These are phyloP conservation scores for Ustilago cynodontis DNA, from an alignment of 1,284 basidiomycete genomes.

Conservation along the genomic window DNA sequence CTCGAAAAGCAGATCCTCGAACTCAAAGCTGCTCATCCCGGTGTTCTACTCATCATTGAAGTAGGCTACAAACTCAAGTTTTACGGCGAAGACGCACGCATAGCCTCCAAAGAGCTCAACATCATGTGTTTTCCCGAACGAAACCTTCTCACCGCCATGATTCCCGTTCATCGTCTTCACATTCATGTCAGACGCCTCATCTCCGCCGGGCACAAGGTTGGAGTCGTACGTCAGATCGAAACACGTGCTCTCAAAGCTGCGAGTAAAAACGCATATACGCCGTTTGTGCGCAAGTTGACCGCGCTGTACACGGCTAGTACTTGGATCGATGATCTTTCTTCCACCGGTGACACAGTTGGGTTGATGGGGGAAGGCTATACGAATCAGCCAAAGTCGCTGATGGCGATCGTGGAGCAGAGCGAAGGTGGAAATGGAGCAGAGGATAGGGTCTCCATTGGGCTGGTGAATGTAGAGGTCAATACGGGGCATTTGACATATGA, in stretches of 20 bases:
- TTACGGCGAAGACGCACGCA: slow-evolving; percentile 89
- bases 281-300: slow-evolving; percentile 84
- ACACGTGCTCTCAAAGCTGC: slow-evolving; percentile 95
- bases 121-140: slow-evolving; percentile 80
- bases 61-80: slow-evolving; percentile 75
- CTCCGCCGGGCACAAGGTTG: slow-evolving; percentile 84
- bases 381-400: slow-evolving; percentile 49
- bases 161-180: slow-evolving; percentile 83
- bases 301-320: slow-evolving; percentile 89
- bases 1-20: slow-evolving; percentile 66
- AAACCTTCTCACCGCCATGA: slow-evolving; percentile 85
- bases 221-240: slow-evolving; percentile 88
- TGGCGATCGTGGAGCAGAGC: slow-evolving; percentile 76
- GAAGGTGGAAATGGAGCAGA: slow-evolving; percentile 74
- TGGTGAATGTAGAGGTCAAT: slow-evolving; percentile 84
- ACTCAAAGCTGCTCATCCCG: slow-evolving; percentile 73
- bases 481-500: slow-evolving; percentile 95
- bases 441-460: slow-evolving; percentile 77
- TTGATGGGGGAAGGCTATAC: slow-evolving; percentile 29
- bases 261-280: slow-evolving; percentile 67
- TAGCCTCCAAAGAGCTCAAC: slow-evolving; percentile 83
- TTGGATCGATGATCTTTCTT: slow-evolving; percentile 79
- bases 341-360: slow-evolving; percentile 73
- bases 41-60: slow-evolving; percentile 85
- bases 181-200: slow-evolving; percentile 86